Evolutionary conservation across 2,329 filamentous ascomycete species (phyloP), one percentile per base, ranked within the genome.

Genomic region (Ascochyta clinopodiicola): DNA sequence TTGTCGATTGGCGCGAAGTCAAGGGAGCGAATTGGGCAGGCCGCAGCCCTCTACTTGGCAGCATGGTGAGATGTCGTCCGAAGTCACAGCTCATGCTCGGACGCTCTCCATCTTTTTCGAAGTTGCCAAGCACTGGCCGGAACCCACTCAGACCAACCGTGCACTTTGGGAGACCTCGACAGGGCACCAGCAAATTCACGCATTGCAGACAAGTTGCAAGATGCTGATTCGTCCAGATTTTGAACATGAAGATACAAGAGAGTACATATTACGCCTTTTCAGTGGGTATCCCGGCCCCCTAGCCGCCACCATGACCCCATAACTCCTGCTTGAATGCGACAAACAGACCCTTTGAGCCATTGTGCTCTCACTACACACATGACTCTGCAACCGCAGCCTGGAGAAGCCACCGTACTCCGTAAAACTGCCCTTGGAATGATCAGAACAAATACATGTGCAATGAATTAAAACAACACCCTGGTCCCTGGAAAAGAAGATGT

Each of bases 11-110:
- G 29, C 64, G 66, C 40, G 65, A 64, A 29, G 56, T 61, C 42
- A 61, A 53, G 19, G 64, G 58, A 36, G 56, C 55, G 37, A 70
- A 63, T 56, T 69, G 70, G 52, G 70, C 69, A 57, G 75, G 68
- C 66, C 73, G 75, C 37, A 80, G 65, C 61, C 79, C 79, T 77
- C 79, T 78, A 69, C 78, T 80, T 63, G 78, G 77, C 72, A 81
- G 75, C 79, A 81, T 81, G 54, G 68, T 73, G 62, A 61, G 62
- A 56, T 69, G 70, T 66, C 65, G 67, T 70, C 67, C 64, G 57
- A 60, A 59, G 60, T 51, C 59, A 29, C 58, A 43, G 42, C 22
- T 36, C 52, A 38, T 57, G 58, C 57, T 46, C 43, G 19, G 52
- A 32, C 22, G 25, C 42, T 43, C 57, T 62, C 58, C 61, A 64